Evolutionary conservation across 768 basidiomycete genomes (phyloP).

Genomic region (Russula brevipes): DNA sequence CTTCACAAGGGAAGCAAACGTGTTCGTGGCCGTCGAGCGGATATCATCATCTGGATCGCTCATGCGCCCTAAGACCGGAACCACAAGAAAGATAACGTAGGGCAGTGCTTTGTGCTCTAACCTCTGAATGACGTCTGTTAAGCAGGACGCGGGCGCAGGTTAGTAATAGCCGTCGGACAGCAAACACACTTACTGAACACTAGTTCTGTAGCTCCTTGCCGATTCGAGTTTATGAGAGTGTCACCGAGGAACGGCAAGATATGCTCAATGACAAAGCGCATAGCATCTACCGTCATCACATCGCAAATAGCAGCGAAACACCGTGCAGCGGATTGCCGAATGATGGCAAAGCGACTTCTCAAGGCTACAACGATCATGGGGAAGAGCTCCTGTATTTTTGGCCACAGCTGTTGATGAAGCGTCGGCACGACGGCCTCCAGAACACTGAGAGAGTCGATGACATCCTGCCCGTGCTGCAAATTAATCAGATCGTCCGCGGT

Average conservation of each 20-base stretch:
- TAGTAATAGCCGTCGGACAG: constrained; percentile 3
- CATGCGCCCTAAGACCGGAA: constrained; percentile 95
- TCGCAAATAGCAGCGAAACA: constrained; percentile 87
- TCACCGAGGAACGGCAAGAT: constrained; percentile 82
- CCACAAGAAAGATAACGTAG: constrained; percentile 94
- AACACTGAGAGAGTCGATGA: constrained; percentile 89
- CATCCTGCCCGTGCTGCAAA: constrained; percentile 75
- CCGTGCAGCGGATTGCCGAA: constrained; percentile 80
- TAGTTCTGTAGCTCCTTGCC: constrained; percentile 87
- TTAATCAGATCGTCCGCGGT: constrained; percentile 63
- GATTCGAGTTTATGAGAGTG: constrained; percentile 60
- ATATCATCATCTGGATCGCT: constrained; percentile 91
- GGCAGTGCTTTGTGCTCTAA: constrained; percentile 93
- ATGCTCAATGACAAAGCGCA: constrained; percentile 84
- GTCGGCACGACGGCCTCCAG: constrained; percentile 76
- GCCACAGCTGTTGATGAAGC: constrained; percentile 65
- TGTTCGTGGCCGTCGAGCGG: constrained; percentile 91
- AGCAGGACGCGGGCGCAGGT: constrained; percentile 19
- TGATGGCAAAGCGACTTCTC: constrained; percentile 83
- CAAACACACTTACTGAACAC: constrained; percentile 69
- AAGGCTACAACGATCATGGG: constrained; percentile 72
- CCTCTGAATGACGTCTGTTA: constrained; percentile 79
- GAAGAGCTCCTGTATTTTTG: constrained; percentile 64
- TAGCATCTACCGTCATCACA: constrained; percentile 77
- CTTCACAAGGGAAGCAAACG: constrained; percentile 94